Evolutionary conservation across 257 asterid species (phyloP).

Genomic region (Gentiana macrophylla): DNA sequence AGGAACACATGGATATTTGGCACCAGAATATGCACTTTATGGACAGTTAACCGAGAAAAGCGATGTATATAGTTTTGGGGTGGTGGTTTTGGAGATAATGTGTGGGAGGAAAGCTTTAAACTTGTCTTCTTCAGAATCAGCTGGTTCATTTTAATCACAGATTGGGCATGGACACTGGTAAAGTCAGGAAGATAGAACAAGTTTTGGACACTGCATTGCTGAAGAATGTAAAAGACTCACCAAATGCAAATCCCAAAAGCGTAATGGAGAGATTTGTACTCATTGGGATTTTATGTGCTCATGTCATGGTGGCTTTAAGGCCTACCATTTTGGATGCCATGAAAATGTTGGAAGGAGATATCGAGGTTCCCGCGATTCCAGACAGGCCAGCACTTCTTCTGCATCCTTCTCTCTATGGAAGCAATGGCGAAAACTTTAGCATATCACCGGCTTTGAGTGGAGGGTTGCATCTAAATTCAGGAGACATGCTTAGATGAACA

Average conservation of each 20-base stretch:
- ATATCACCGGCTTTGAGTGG: slow-evolving; percentile 52
- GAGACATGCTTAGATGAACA: slow-evolving; percentile 67
- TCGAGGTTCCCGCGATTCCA: slow-evolving; percentile 63
- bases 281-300: slow-evolving; percentile 81
- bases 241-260: slow-evolving; percentile 42
- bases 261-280: slow-evolving; percentile 72
- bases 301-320: slow-evolving; percentile 87
- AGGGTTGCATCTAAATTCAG: slow-evolving; percentile 32
- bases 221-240: slow-evolving; percentile 30
- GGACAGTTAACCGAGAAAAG: slow-evolving; percentile 89
- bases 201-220: slow-evolving; percentile 43
- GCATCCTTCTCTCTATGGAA: slow-evolving; percentile 42
- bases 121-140: slow-evolving; percentile 41
- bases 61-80: slow-evolving; percentile 87
- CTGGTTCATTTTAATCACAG: slow-evolving; percentile 52
- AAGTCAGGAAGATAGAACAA: slow-evolving; percentile 42
- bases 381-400: slow-evolving; percentile 74
- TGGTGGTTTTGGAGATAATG: slow-evolving; percentile 85
- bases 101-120: slow-evolving; percentile 88
- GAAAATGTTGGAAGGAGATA: slow-evolving; percentile 89
- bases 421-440: slow-evolving; percentile 32
- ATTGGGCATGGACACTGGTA: slow-evolving; percentile 89
- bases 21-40: slow-evolving; percentile 86
- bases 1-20: slow-evolving; percentile 88
- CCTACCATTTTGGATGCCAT: slow-evolving; percentile 74